Evolutionary conservation across 1,139 yeast genomes (phyloP).

Genomic region (Hyphopichia buzzinii): DNA sequence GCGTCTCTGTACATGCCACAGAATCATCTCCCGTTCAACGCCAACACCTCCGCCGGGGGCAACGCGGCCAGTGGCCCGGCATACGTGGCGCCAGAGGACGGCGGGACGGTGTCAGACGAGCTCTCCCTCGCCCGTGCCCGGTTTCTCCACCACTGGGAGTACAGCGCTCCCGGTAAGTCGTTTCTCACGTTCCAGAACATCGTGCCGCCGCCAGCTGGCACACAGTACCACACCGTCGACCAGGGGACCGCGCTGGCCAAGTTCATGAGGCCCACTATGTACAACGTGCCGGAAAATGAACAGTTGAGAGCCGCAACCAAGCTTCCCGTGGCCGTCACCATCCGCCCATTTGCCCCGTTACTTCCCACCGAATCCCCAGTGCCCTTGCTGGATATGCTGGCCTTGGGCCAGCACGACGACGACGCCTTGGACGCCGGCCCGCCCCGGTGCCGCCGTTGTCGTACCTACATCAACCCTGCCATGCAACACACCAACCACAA

Average conservation of each 20-base stretch:
- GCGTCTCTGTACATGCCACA: conserved; percentile 3
- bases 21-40: conserved; percentile 1
- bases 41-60: conserved; percentile 4
- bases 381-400: conserved; percentile 65
- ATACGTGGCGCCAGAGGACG: conserved; percentile 7
- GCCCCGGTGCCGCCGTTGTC: conserved; percentile 86
- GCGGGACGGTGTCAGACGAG: conserved; percentile 5
- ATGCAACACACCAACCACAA: conserved; percentile 70
- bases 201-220: conserved; percentile 79
- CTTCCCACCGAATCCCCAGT: conserved; percentile 51
- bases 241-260: conserved; percentile 86
- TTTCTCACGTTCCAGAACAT: conserved; percentile 74
- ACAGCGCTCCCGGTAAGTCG: conserved; percentile 33
- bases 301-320: conserved; percentile 67
- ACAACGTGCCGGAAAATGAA: conserved; percentile 78
- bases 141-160: conserved; percentile 49
- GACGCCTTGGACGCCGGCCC: conserved; percentile 57
- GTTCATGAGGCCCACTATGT: conserved; percentile 76
- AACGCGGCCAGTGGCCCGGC: conserved; percentile 6
- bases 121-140: conserved; percentile 60
- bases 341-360: conserved; percentile 80
- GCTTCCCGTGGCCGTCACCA: conserved; percentile 76
- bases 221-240: conserved; percentile 67
- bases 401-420: conserved; percentile 23
- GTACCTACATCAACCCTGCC: conserved; percentile 84